Evolutionary conservation across 2,329 filamentous ascomycete genomes (phyloP), one percentile per base, ranked within the genome.

Genomic region (Truncatella angustata): DNA sequence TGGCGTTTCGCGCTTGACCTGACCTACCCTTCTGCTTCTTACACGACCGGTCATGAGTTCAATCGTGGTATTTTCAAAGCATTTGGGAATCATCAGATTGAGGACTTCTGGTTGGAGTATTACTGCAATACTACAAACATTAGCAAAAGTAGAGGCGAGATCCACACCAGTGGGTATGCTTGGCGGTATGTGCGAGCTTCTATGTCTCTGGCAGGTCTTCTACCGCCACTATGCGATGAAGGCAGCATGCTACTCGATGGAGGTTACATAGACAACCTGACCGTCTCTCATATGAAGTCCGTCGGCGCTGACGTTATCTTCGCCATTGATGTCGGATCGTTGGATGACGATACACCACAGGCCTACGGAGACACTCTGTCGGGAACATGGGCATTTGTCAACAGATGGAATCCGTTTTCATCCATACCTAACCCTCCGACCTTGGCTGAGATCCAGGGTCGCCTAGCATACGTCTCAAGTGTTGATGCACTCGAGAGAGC

Each of bases 111-210:
- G 94, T 81, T 99, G 10, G 91, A 96, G 60, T 99, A 91, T 68
- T 99, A 99, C 73, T 99, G 95, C 80, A 99, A 99, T 72, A 97
- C 94, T 0, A 99, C 95, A 34, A 99, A 97, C 70, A 97, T 99
- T 72, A 95, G 89, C 74, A 95, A 96, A 70, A 94, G 89, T 55
- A 83, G 93, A 18, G 85, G 85, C 3, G 94, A 99, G 67, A 92
- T 95, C 59, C 94, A 99, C 70, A 97, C 91, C 0, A 94, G 89
- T 55, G 94, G 94, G 12, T 99, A 99, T 64, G 93, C 94, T 0
- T 99, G 94, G 94, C 84, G 95, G 37, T 99, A 99, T 63, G 90
- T 99, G 21, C 84, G 94, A 42, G 94, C 94, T 1, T 96, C 91
- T 10, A 99, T 99, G 94, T 95, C 92, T 2, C 80, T 99, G 4